Conservation (phyloP, 495 filamentous ascomycete species). For the Aspergillus nanangensis region DNA sequence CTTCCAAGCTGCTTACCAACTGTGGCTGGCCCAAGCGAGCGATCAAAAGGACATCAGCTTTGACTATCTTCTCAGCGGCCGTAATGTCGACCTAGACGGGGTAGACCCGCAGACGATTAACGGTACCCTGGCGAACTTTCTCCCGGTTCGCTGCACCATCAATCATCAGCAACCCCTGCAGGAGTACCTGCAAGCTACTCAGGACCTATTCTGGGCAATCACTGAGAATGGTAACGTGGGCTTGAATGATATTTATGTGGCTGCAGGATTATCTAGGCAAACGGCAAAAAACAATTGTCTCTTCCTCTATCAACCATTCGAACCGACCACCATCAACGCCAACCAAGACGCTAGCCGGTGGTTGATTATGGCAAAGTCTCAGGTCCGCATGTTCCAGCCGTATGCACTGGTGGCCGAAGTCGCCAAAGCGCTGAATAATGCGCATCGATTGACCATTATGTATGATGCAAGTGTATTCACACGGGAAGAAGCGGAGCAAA, state of each 20-base stretch:
- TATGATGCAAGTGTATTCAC: conserved; percentile 5
- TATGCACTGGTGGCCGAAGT: conserved; percentile 15
- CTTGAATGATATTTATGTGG: conserved; percentile 13
- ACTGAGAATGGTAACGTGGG: conserved; percentile 13
- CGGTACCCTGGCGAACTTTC: conserved; percentile 19
- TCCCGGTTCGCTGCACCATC: conserved; percentile 12
- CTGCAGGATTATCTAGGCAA: background rate
- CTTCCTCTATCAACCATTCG: conserved; percentile 20
- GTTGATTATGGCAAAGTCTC: conserved; percentile 15
- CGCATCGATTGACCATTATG: conserved; percentile 4
- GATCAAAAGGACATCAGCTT: conserved; percentile 11
- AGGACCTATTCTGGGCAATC: conserved; percentile 15
- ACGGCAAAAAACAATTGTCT: conserved; percentile 1
- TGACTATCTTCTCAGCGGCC: conserved; percentile 19
- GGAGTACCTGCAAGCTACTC: conserved; percentile 7
- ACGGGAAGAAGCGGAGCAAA: background rate
- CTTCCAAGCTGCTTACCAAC: conserved; percentile 15
- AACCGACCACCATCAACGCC: conserved; percentile 3
- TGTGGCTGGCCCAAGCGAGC: conserved; percentile 5
- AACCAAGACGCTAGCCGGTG: conserved; percentile 7
- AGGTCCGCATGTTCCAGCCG: conserved; percentile 11
- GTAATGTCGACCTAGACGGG: conserved; percentile 16
- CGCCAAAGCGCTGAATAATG: conserved; percentile 1
- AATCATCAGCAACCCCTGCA: background rate
- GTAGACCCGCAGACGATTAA: conserved; percentile 19